Evolutionary conservation across 139 green algal species (phyloP).

Genomic region (Volvox africanus): DNA sequence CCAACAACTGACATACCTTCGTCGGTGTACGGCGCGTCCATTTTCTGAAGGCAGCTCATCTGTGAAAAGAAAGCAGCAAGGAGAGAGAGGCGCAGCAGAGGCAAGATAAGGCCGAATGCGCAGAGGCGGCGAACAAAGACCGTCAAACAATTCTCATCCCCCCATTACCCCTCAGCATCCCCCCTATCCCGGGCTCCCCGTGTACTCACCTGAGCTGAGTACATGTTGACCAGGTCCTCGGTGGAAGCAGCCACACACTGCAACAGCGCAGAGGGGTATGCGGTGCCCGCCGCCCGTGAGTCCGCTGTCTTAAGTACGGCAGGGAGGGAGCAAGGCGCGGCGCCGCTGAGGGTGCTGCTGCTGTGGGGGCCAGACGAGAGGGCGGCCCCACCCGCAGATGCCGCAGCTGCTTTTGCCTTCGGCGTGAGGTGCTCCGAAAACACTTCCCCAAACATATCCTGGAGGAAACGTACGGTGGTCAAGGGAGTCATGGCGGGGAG

Average conservation of each 20-base stretch:
- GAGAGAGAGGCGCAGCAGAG: background rate
- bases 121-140: no score
- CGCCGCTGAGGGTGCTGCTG: background rate
- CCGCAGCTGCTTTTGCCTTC: background rate
- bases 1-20: background rate
- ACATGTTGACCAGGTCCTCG: constrained; percentile 54
- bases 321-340: background rate
- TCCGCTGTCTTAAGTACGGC: background rate
- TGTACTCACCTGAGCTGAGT: constrained; percentile 38
- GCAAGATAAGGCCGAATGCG: no score
- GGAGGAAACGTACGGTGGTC: background rate
- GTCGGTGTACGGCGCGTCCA: background rate
- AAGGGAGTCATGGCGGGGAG: no score
- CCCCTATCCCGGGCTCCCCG: background rate
- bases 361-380: background rate
- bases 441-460: constrained; percentile 55
- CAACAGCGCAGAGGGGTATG: constrained; percentile 49
- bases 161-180: background rate
- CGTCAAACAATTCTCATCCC: background rate
- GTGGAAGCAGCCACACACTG: constrained; percentile 48
- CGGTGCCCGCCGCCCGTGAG: background rate
- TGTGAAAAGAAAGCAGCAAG: background rate
- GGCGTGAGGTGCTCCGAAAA: constrained; percentile 6
- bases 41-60: constrained; percentile 45
- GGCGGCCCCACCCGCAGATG: background rate